These are phyloP conservation scores for Trichosanthes truncata DNA, from an alignment of 306 rosid species.

Conservation along the genomic window DNA sequence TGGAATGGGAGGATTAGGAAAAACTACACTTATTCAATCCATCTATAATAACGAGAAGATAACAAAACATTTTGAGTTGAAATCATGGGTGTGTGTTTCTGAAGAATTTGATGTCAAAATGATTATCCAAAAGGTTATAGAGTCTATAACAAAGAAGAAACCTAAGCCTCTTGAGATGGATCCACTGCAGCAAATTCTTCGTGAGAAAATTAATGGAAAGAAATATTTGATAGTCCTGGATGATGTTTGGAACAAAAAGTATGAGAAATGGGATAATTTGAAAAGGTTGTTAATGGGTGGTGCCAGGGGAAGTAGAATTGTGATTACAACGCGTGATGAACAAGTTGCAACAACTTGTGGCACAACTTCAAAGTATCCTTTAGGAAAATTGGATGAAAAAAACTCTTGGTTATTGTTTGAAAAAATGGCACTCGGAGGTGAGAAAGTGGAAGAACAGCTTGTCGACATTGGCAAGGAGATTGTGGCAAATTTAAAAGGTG, in stretches of 20 bases:
- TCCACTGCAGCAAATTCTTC: background rate
- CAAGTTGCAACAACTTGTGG: background rate
- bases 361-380: background rate
- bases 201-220: background rate
- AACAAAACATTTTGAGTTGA: too few species aligned
- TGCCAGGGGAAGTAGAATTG: background rate
- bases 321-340: background rate
- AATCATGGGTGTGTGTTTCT: too few species aligned
- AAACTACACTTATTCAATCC: background rate
- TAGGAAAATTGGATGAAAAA: background rate
- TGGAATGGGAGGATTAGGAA: slow-evolving; percentile 3
- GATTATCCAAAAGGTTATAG: background rate
- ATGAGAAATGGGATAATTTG: background rate
- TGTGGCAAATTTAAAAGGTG: background rate
- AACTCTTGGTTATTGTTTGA: too few species aligned
- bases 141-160: background rate
- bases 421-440: too few species aligned
- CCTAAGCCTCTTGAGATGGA: background rate
- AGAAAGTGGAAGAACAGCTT: too few species aligned
- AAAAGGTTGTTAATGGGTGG: background rate
- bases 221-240: background rate
- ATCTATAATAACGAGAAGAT: too few species aligned
- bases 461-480: background rate
- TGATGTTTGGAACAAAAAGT: background rate
- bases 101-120: too few species aligned